Evolutionary conservation across 116 monocot genomes (phyloP), one percentile per base, ranked within the genome.

Genomic region (Trichopus zeylanicus): DNA sequence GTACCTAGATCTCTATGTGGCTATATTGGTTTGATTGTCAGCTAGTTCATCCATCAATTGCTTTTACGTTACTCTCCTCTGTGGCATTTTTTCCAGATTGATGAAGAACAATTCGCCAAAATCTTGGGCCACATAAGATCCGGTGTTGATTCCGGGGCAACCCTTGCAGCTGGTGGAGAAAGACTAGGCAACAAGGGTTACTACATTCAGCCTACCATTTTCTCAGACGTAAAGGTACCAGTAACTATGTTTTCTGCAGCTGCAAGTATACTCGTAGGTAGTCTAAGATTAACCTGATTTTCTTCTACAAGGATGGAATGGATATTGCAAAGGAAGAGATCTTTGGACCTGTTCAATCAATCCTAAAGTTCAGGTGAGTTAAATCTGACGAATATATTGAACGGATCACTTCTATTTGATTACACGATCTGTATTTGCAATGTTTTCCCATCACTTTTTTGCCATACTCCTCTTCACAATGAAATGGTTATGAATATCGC

Each of bases 261-360:
- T 23, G 6, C 12, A 42, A 42, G 0, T 42, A 42, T 16, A 42
- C 8, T n/a, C 42, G n/a, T 13, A n/a, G 13, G 42, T 42, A 1
- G 30, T 66, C 11, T 10, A 21, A 23, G 5, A 22, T 24, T 35
- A 30, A 15, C 26, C 15, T 18, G 26, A 0, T 33, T 42, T 28
- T 11, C 16, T 26, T 28, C 52, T 22, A 31, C 20, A 26, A 97
- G 97, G 97, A 97, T 68, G 79, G 59, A 15, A 97, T 97, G 97
- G 19, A 4, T 47, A 97, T 97, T 33, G 97, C 97, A 12, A 82
- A 66, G 64, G 91, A 98, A 0, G 97, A 91, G 71, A 98, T 98
- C 59, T 98, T 98, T 32, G 97, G 97, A 51, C 97, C 97, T 10
- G 91, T 98, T 53, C 98, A 98, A 53, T 76, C 98, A 6, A 91